These are phyloP conservation scores for Diaporthe sp. DNA, from an alignment of 2,329 filamentous ascomycete genomes.

Conservation along the genomic window DNA sequence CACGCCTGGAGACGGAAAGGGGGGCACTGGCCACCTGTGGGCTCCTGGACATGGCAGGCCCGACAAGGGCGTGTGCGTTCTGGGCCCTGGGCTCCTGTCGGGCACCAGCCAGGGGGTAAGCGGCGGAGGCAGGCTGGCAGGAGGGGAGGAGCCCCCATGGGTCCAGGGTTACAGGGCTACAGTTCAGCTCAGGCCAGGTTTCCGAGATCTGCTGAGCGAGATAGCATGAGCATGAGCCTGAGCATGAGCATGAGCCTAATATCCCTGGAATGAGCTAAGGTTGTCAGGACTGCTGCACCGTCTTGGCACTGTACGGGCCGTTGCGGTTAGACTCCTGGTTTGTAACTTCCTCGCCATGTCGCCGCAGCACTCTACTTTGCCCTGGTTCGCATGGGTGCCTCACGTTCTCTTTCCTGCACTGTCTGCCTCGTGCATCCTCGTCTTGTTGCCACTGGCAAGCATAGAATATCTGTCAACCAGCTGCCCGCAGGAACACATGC, in stretches of 20 bases:
- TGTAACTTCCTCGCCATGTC: not conserved
- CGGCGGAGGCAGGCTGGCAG: not conserved
- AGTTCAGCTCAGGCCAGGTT: slow-evolving; percentile 21
- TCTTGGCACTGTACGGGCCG: slow-evolving; percentile 36
- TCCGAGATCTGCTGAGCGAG: slow-evolving; percentile 30
- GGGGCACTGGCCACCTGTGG: slow-evolving; percentile 34
- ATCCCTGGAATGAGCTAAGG: slow-evolving; percentile 16
- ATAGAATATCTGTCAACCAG: not conserved
- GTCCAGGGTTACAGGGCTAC: not conserved
- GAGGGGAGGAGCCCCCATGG: not conserved
- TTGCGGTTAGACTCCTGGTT: slow-evolving; percentile 20
- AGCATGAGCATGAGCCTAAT: slow-evolving; percentile 9
- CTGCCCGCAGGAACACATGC: not conserved
- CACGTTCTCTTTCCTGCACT: not conserved
- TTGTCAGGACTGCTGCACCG: slow-evolving; percentile 27
- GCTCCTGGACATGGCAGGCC: slow-evolving; percentile 27
- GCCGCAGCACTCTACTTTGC: not conserved
- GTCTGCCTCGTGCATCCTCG: slow-evolving; percentile 9
- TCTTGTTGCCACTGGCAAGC: not conserved
- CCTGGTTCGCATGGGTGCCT: slow-evolving; percentile 12
- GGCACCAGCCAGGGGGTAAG: not conserved
- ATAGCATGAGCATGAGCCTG: slow-evolving; percentile 11
- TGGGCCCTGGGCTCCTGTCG: slow-evolving; percentile 21
- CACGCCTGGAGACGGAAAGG: not conserved
- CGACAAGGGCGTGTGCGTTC: slow-evolving; percentile 34